Percentiles rank a stretch among this genome's conserved stretches.
phyloP scores from a whole-genome alignment of 2,329 filamentous ascomycete species.

The Boeremia lycopersici region DNA sequence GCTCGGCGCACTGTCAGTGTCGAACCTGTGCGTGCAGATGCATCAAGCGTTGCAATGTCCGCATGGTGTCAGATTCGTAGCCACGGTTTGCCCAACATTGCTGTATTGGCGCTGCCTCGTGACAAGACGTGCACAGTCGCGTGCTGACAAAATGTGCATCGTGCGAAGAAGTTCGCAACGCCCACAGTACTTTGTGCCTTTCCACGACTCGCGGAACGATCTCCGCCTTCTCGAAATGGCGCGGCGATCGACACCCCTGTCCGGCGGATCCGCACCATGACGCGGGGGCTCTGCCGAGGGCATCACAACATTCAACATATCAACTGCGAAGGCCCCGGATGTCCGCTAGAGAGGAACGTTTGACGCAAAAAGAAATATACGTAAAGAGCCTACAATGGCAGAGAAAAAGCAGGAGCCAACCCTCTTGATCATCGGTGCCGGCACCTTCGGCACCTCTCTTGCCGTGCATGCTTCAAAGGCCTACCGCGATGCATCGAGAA shows the following conservation, averaged over 20 bases:
- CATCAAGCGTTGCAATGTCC: too few species aligned
- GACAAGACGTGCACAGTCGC: too few species aligned
- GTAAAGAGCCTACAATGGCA: background rate
- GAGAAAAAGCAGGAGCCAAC: constrained; percentile 17
- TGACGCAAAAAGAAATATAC: background rate
- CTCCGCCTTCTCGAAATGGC: constrained; percentile 5
- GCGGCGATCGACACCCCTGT: constrained; percentile 8
- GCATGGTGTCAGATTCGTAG: too few species aligned
- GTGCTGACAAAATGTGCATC: too few species aligned
- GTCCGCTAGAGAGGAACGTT: background rate
- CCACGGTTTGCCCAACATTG: too few species aligned
- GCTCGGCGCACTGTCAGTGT: too few species aligned
- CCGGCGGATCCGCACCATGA: constrained; percentile 13
- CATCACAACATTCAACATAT: background rate
- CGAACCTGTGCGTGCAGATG: too few species aligned
- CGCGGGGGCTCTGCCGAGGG: constrained; percentile 8
- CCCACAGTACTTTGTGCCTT: background rate
- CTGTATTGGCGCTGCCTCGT: too few species aligned
- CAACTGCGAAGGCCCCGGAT: background rate
- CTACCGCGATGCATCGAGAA: constrained; percentile 52
- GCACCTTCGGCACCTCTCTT: constrained; percentile 69
- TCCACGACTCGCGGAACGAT: constrained; percentile 10
- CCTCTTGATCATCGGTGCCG: constrained; percentile 66
- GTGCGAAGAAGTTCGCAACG: too few species aligned
- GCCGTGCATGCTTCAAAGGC: constrained; percentile 66